Base-by-base conservation (phyloP, 1,284 basidiomycete genomes). In the Thecaphora thlaspeos region DNA sequence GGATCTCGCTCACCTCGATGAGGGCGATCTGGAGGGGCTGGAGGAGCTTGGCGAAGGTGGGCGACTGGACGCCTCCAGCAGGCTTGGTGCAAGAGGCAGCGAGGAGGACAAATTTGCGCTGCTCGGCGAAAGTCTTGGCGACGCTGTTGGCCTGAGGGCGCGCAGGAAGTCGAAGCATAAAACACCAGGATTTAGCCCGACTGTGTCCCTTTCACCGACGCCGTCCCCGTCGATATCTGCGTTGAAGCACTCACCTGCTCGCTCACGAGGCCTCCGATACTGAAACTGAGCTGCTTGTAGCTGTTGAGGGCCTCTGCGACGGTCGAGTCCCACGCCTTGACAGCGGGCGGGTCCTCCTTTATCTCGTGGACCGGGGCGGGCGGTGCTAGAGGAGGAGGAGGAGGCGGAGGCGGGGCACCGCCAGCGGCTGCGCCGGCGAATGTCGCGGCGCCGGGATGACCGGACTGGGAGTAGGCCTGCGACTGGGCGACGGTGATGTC, bases 11-110 rank as follows among this genome's bases (percentile, higher is more conserved):
- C 63, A 94, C 86, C 1, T 85, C 85, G 59, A 87, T 85, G 49
- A 97, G 86, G 7, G 87, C 84, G 32, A 84, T 81, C 48, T 87
- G 86, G 43, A 95, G 84, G 2, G 90, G 89, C 30, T 81, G 81
- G 30, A 96, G 81, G 37, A 94, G 78, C 43, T 81, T 79, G 40
- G 82, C 83, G 36, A 91, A 81, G 2, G 79, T 80, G 38, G 83
- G 81, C 54, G 84, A 82, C 48, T 87, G 84, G 3, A 68, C 43
- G 1, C 92, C 91, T 18, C 72, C 72, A 0, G 70, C 61, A 1
- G 75, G 68, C 78, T 93, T 91, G 73, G 85, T 85, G 81, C 90
- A 93, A 14, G 82, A 80, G 2, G 86, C 84, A 1, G 87, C 88
- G 36, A 86, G 80, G 39, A 84, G 81, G 58, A 98, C 80, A 64